phyloP scores from a whole-genome alignment of 2,329 filamentous ascomycete genomes.

The Kalmusia sp. region DNA sequence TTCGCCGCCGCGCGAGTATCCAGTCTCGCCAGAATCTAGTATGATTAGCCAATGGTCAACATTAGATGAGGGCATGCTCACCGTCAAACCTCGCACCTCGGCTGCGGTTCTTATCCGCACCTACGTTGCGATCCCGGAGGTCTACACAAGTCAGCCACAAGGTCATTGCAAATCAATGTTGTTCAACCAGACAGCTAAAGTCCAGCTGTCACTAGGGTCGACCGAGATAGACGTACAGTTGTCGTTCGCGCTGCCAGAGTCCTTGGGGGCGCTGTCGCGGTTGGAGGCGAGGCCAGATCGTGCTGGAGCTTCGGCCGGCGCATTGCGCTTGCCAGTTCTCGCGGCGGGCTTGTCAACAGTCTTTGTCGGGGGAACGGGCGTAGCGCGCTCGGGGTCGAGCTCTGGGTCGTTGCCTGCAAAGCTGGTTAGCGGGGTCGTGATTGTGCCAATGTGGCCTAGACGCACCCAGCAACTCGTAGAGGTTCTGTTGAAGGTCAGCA shows the following conservation, averaged over 20 bases:
- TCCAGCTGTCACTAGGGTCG: neutral
- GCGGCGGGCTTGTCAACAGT: conserved; percentile 83
- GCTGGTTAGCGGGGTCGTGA: conserved; percentile 28
- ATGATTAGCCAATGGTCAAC: neutral
- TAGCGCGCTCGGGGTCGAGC: conserved; percentile 73
- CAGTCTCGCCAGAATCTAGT: conserved; percentile 24
- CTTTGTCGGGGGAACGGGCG: conserved; percentile 79
- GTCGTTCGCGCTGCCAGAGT: conserved; percentile 77
- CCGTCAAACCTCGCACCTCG: conserved; percentile 56
- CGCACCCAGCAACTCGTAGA: conserved; percentile 97
- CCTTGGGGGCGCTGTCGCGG: conserved; percentile 38
- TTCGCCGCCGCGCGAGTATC: conserved; percentile 24
- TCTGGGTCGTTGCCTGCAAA: conserved; percentile 71
- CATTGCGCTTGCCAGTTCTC: conserved; percentile 87
- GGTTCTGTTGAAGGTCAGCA: conserved; percentile 72
- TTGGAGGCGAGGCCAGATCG: conserved; percentile 46
- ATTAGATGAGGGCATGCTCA: conserved; percentile 22
- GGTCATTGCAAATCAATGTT: neutral
- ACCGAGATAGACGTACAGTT: conserved; percentile 71
- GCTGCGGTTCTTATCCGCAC: conserved; percentile 80
- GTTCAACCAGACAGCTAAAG: neutral
- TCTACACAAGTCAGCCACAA: conserved; percentile 60
- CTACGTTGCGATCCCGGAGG: conserved; percentile 87
- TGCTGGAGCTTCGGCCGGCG: conserved; percentile 72
- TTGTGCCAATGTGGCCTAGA: conserved; percentile 14